phyloP scores from a whole-genome alignment of 371 early-diverging fungal species.

The Coemansia sp. region DNA sequence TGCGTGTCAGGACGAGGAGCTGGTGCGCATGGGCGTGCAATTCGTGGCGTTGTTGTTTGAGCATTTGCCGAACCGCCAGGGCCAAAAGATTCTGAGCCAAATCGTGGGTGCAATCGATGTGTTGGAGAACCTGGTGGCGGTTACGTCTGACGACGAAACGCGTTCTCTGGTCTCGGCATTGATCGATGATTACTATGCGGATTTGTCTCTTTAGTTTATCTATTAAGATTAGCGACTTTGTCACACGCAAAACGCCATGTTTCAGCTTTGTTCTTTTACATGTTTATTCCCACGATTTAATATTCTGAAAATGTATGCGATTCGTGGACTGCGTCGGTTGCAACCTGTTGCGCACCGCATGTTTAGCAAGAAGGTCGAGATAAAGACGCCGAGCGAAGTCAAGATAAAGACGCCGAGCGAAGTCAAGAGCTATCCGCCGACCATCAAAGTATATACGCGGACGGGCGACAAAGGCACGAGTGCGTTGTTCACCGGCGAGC shows the following conservation, averaged over 20 bases:
- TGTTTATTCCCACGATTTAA: no score
- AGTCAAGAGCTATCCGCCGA: conserved; percentile 44
- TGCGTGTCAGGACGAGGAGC: conserved; percentile 41
- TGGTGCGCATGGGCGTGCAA: conserved; percentile 48
- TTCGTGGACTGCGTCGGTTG: no score
- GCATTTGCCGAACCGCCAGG: conserved; percentile 17
- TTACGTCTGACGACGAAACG: conserved; percentile 27
- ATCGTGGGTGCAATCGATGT: conserved; percentile 29
- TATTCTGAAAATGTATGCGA: no score
- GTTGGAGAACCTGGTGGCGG: conserved; percentile 33
- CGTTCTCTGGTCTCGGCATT: conserved; percentile 22
- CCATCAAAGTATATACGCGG: conserved; percentile 79
- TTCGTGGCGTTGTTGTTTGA: conserved; percentile 33
- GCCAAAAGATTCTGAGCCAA: conserved; percentile 17
- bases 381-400: conserved; percentile 33
- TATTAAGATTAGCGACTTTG: no score
- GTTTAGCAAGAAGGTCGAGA: not conserved
- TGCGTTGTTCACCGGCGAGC: conserved; percentile 85
- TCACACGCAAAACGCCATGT: no score
- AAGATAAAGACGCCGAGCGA: conserved; percentile 19
- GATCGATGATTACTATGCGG: conserved; percentile 42
- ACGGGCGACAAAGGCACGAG: conserved; percentile 95
- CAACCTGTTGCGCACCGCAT: no score
- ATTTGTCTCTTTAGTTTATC: conserved; percentile 6
- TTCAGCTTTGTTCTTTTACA: no score